Evolutionary conservation across 371 early-diverging fungal genomes (phyloP).

Genomic region (Mortierella sp.): DNA sequence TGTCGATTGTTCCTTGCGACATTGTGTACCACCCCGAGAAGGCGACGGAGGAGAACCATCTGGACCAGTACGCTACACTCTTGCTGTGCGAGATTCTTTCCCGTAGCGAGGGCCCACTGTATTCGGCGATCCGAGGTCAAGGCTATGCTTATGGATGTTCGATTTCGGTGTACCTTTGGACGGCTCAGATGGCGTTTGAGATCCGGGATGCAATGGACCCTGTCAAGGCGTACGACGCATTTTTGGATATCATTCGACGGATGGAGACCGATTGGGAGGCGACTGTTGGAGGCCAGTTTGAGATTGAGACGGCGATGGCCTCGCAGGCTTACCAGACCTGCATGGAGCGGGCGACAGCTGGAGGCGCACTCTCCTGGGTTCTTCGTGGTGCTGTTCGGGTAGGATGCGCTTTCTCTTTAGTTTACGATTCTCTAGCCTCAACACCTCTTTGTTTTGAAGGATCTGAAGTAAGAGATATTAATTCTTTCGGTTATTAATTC

Average conservation of each 20-base stretch:
- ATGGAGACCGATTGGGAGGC: constrained; percentile 65
- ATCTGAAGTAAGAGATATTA: constrained; percentile 30
- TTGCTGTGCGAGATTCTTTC: constrained; percentile 75
- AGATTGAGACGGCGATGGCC: constrained; percentile 72
- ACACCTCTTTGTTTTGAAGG: not conserved
- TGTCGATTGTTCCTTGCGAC: constrained; percentile 58
- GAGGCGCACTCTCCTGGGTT: constrained; percentile 60
- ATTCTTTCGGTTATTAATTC: not conserved
- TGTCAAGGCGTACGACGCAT: constrained; percentile 62
- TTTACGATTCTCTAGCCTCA: not conserved
- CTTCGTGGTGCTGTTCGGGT: constrained; percentile 64
- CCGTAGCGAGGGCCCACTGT: constrained; percentile 80
- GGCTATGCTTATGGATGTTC: constrained; percentile 81
- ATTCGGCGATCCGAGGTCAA: constrained; percentile 77
- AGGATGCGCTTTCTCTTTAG: constrained; percentile 29
- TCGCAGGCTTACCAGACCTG: constrained; percentile 64
- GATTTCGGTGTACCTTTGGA: constrained; percentile 65
- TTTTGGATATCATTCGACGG: constrained; percentile 63
- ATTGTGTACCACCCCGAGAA: constrained; percentile 40
- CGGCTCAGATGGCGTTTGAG: constrained; percentile 68
- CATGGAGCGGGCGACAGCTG: constrained; percentile 61
- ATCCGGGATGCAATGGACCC: constrained; percentile 70
- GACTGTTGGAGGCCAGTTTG: constrained; percentile 59
- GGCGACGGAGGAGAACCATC: constrained; percentile 36
- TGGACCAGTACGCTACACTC: constrained; percentile 61